A percentile compares a stretch with the other conserved stretches of the same genome.
These are phyloP conservation scores for Botrytis medusae DNA, from an alignment of 2,329 filamentous ascomycete species.

Conservation along the genomic window DNA sequence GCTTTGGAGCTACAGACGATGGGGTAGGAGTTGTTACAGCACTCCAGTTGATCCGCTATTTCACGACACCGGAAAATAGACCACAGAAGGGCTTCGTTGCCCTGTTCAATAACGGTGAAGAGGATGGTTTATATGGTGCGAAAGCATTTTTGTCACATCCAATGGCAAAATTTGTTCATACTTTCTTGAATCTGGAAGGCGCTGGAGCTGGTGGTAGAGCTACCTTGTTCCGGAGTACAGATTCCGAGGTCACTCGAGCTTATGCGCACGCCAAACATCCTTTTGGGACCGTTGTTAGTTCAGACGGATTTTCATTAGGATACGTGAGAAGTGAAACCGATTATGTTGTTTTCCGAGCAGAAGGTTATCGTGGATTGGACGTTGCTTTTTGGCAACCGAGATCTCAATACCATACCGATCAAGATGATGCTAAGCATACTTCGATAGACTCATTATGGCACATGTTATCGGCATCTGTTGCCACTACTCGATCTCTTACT, in stretches of 20 bases:
- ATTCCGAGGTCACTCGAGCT: slow-evolving; percentile 78
- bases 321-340: slow-evolving; percentile 85
- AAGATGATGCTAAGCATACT: slow-evolving; percentile 82
- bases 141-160: slow-evolving; percentile 82
- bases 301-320: slow-evolving; percentile 79
- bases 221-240: slow-evolving; percentile 82
- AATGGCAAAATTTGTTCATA: slow-evolving; percentile 75
- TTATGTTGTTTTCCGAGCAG: slow-evolving; percentile 77
- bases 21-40: slow-evolving; percentile 86
- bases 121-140: slow-evolving; percentile 87
- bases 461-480: slow-evolving; percentile 83
- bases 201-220: slow-evolving; percentile 89
- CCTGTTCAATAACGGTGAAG: slow-evolving; percentile 92
- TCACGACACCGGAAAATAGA: slow-evolving; percentile 68
- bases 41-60: slow-evolving; percentile 83
- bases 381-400: slow-evolving; percentile 88
- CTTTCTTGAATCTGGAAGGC: slow-evolving; percentile 92
- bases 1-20: slow-evolving; percentile 91
- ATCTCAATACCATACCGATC: slow-evolving; percentile 83
- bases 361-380: slow-evolving; percentile 85
- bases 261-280: slow-evolving; percentile 73
- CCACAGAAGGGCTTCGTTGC: slow-evolving; percentile 80
- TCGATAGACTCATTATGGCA: slow-evolving; percentile 77
- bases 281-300: slow-evolving; percentile 78
- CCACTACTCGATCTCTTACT: slow-evolving; percentile 70